These are phyloP conservation scores for Auricularia cornea DNA, from an alignment of 768 basidiomycete genomes.

Conservation along the genomic window DNA sequence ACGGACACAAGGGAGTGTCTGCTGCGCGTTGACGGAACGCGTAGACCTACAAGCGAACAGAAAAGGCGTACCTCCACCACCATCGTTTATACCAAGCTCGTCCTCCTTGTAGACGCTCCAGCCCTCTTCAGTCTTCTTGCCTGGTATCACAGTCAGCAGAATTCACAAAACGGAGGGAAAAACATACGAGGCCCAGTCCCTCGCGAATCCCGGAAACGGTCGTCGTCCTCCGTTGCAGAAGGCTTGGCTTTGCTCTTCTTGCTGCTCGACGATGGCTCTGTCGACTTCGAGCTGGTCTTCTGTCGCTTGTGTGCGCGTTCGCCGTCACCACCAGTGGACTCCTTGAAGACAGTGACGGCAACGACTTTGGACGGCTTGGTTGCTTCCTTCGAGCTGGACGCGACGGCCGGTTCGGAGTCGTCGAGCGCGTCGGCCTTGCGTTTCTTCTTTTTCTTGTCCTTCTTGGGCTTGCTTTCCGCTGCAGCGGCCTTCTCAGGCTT, in stretches of 20 bases:
- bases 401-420: background rate
- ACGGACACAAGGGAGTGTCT: slow-evolving; percentile 82
- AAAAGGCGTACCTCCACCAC: slow-evolving; percentile 58
- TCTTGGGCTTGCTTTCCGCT: slow-evolving; percentile 40
- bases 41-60: slow-evolving; percentile 6
- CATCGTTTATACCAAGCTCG: slow-evolving; percentile 60
- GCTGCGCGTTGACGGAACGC: slow-evolving; percentile 14
- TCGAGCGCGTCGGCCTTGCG: slow-evolving; percentile 15
- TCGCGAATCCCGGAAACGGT: slow-evolving; percentile 64
- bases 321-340: background rate
- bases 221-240: slow-evolving; percentile 24
- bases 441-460: slow-evolving; percentile 29
- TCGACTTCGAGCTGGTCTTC: background rate
- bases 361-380: background rate
- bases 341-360: background rate
- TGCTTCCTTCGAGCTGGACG: background rate
- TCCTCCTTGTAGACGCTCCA: slow-evolving; percentile 74
- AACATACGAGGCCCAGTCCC: slow-evolving; percentile 61
- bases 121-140: slow-evolving; percentile 73
- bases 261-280: background rate
- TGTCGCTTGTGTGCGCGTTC: background rate
- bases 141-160: slow-evolving; percentile 31
- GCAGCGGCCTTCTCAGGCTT: slow-evolving; percentile 7
- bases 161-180: background rate
- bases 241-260: background rate